Conservation (phyloP, 1,284 basidiomycete species). For the Leccinum fallax region DNA sequence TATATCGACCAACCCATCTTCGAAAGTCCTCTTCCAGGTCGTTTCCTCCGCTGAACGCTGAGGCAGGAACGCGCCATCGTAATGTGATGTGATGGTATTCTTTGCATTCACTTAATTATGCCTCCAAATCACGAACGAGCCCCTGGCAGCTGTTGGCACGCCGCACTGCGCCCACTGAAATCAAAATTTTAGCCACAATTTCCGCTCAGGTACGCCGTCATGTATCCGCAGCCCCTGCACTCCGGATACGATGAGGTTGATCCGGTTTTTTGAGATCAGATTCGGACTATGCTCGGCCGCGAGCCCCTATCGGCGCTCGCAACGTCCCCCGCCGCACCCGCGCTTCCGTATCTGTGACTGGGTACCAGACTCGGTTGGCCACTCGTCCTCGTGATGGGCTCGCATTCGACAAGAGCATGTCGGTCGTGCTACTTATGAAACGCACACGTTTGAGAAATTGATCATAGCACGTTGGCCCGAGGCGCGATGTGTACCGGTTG, state of each 20-base stretch:
- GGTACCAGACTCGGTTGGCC: neutral
- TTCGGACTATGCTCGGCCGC: conserved; percentile 37
- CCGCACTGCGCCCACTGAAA: conserved; percentile 42
- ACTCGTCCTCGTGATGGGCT: neutral
- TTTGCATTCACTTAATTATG: conserved; percentile 38
- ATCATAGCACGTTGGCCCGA: no score
- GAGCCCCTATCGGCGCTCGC: conserved; percentile 34
- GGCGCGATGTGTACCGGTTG: no score
- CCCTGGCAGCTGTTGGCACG: conserved; percentile 14
- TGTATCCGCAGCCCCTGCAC: neutral
- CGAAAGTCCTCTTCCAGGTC: conserved; percentile 5
- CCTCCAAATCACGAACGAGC: conserved; percentile 44
- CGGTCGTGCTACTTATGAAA: neutral
- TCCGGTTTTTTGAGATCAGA: conserved; percentile 46
- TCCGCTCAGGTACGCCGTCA: neutral
- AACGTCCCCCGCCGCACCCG: conserved; percentile 38
- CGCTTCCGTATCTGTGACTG: conserved; percentile 22
- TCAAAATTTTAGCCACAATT: conserved; percentile 32
- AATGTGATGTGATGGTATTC: conserved; percentile 30
- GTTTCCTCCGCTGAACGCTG: conserved; percentile 25
- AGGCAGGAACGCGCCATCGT: conserved; percentile 34
- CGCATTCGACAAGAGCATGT: neutral
- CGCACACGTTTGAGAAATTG: neutral
- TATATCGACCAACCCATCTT: conserved; percentile 10
- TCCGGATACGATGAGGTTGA: conserved; percentile 21